Conservation (phyloP, 1,284 basidiomycete genomes). For the Gomphus sp. region DNA sequence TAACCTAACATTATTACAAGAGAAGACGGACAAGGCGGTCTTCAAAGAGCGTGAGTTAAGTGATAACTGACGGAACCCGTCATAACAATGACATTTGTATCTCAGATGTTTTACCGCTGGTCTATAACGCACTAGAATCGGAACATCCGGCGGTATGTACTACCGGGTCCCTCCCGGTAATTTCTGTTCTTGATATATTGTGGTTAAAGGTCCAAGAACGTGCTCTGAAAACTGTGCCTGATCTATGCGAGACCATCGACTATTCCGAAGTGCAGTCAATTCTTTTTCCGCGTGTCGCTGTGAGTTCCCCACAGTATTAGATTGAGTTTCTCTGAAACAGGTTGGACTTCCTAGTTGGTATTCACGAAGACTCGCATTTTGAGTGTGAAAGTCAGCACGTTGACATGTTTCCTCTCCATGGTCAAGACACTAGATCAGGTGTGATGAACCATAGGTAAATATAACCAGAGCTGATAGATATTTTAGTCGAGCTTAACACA, state of each 20-base stretch:
- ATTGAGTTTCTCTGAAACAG: neutral
- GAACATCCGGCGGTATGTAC: slow-evolving; percentile 71
- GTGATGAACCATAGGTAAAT: slow-evolving; percentile 17
- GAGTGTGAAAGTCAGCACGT: slow-evolving; percentile 82
- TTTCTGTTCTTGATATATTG: slow-evolving; percentile 8
- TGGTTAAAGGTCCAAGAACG: slow-evolving; percentile 75
- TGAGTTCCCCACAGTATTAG: slow-evolving; percentile 28
- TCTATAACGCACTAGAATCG: slow-evolving; percentile 92
- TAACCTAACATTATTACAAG: slow-evolving; percentile 80
- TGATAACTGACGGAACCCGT: neutral
- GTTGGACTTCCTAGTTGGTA: slow-evolving; percentile 47
- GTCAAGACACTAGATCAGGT: slow-evolving; percentile 92
- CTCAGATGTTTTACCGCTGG: slow-evolving; percentile 84
- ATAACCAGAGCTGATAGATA: neutral
- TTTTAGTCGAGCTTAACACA: slow-evolving; percentile 75
- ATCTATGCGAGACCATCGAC: slow-evolving; percentile 87
- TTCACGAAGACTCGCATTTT: slow-evolving; percentile 85
- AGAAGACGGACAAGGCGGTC: slow-evolving; percentile 79
- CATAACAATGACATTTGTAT: slow-evolving; percentile 8
- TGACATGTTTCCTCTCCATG: slow-evolving; percentile 86
- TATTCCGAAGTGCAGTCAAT: slow-evolving; percentile 85
- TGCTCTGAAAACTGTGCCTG: slow-evolving; percentile 78
- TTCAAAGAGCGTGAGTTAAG: slow-evolving; percentile 77
- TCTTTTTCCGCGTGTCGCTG: slow-evolving; percentile 81
- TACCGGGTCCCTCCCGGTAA: neutral